Evolutionary conservation across 169 alveolate species (phyloP).

Genomic region (Theileria parva): DNA sequence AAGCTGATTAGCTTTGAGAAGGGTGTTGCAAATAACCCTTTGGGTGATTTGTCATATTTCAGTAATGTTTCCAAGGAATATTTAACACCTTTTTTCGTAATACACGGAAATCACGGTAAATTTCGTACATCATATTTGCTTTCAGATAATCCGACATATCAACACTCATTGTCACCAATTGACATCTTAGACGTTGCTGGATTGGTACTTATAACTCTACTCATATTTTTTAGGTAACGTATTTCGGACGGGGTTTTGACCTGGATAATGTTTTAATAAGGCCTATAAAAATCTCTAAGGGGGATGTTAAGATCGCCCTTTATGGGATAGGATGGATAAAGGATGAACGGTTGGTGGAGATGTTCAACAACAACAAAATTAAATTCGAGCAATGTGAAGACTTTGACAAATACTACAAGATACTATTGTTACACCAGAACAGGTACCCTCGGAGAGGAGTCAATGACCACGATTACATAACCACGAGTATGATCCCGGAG

Average conservation of each 20-base stretch:
- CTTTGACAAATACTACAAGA: constrained; percentile 82
- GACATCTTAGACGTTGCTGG: constrained; percentile 67
- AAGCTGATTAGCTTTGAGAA: neutral
- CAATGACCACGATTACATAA: constrained; percentile 37
- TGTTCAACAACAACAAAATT: constrained; percentile 85
- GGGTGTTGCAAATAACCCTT: neutral
- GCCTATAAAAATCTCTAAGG: constrained; percentile 88
- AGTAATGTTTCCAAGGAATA: constrained; percentile 4
- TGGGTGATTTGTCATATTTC: neutral
- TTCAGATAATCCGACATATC: constrained; percentile 50
- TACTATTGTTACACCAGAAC: constrained; percentile 94
- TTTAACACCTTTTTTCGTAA: constrained; percentile 52
- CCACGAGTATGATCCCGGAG: constrained; percentile 35
- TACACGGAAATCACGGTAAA: constrained; percentile 66
- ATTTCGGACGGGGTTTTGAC: constrained; percentile 87
- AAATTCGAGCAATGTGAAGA: constrained; percentile 84
- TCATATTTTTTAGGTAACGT: constrained; percentile 74
- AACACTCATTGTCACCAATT: constrained; percentile 56
- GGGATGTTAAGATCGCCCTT: constrained; percentile 87
- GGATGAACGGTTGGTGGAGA: constrained; percentile 89
- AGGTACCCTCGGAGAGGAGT: constrained; percentile 67
- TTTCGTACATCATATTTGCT: neutral
- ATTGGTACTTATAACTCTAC: constrained; percentile 12
- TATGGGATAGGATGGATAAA: constrained; percentile 95
- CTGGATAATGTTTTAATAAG: constrained; percentile 82